Percentiles rank a stretch among this genome's conserved stretches.
These are phyloP conservation scores for Cyamopsis tetragonoloba DNA, from an alignment of 306 rosid species.

Conservation along the genomic window DNA sequence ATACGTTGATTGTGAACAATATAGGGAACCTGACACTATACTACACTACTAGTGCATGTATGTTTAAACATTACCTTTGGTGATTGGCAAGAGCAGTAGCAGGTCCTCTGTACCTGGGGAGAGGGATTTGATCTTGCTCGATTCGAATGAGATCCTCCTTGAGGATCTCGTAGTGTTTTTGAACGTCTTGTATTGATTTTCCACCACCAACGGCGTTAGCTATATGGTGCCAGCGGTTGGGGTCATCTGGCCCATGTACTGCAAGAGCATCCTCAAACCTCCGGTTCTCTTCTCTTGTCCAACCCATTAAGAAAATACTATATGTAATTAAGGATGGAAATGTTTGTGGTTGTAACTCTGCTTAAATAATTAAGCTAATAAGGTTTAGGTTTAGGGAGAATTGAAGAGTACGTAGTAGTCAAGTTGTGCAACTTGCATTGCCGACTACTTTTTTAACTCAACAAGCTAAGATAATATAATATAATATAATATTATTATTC, in stretches of 20 bases:
- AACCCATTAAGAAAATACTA: too few relatives aligned
- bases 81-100: constrained; percentile 37
- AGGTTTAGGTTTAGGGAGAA: too few relatives aligned
- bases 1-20: neutral
- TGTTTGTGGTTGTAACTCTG: constrained; percentile 26
- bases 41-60: too few relatives aligned
- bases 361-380: too few relatives aligned
- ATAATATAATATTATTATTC: too few relatives aligned
- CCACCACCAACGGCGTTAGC: constrained; percentile 91
- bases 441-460: too few relatives aligned
- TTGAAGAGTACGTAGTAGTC: too few relatives aligned
- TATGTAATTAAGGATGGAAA: too few relatives aligned
- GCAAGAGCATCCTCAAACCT: constrained; percentile 90
- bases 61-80: constrained; percentile 60
- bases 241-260: constrained; percentile 69
- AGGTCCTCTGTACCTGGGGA: constrained; percentile 56
- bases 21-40: too few relatives aligned
- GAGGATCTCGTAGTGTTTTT: constrained; percentile 72
- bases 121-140: constrained; percentile 67
- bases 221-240: constrained; percentile 80
- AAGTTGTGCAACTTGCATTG: too few relatives aligned
- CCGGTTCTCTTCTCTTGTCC: constrained; percentile 82
- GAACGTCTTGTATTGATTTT: constrained; percentile 67
- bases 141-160: constrained; percentile 69
- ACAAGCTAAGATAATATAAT: too few relatives aligned